Conservation (phyloP, 2,329 filamentous ascomycete species). For the Aspergillus fumigatus region DNA sequence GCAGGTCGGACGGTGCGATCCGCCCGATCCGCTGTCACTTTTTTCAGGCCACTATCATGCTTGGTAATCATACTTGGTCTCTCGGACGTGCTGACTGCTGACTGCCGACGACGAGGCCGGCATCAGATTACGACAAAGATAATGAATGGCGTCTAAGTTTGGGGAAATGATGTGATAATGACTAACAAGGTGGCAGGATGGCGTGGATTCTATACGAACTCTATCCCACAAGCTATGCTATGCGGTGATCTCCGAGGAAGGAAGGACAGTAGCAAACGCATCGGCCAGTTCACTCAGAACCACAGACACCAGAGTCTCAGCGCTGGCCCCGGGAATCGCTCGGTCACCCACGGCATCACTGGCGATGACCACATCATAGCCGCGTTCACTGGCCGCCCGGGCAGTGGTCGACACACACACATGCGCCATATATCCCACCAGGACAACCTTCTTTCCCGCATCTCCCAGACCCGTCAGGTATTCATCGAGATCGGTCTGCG, state of each 20-base stretch:
- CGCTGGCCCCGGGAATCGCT: slow-evolving; percentile 58
- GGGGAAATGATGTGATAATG: too few species aligned
- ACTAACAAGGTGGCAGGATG: not conserved
- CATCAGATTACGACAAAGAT: too few species aligned
- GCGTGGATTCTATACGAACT: not conserved
- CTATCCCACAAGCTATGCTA: not conserved
- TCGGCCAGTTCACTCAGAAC: slow-evolving; percentile 58
- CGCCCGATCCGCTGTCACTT: not conserved
- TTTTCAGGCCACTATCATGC: too few species aligned
- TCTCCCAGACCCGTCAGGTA: slow-evolving; percentile 48
- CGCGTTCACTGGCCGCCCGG: slow-evolving; percentile 55
- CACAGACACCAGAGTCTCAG: slow-evolving; percentile 47
- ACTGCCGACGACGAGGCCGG: too few species aligned
- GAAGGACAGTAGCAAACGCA: slow-evolving; percentile 58
- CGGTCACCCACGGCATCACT: slow-evolving; percentile 62
- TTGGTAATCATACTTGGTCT: not conserved
- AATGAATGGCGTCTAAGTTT: too few species aligned
- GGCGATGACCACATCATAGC: slow-evolving; percentile 60
- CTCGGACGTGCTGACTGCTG: not conserved
- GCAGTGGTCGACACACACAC: slow-evolving; percentile 62
- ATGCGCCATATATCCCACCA: slow-evolving; percentile 48
- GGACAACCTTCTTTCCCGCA: slow-evolving; percentile 54
- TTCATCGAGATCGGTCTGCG: slow-evolving; percentile 55
- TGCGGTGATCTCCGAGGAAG: slow-evolving; percentile 43
- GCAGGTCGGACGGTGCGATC: too few species aligned